Conservation (phyloP, 192 early-diverging fungal species). For the Jimgerdemannia lactiflua region DNA sequence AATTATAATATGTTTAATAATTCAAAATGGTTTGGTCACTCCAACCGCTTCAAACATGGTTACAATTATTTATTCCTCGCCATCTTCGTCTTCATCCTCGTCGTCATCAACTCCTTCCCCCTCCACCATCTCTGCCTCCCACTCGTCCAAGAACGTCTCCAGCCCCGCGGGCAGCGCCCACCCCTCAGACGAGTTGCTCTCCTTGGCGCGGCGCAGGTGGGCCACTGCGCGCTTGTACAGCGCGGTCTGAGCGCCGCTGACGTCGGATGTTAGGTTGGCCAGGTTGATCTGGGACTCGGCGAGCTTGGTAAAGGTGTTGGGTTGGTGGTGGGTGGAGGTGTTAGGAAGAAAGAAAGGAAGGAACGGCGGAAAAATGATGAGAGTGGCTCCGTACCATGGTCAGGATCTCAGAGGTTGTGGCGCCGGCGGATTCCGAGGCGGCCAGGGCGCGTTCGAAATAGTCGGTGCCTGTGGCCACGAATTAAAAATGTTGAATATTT, state of each 20-base stretch:
- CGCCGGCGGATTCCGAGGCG: not conserved
- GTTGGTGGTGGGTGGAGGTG: not conserved
- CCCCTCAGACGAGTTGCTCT: not conserved
- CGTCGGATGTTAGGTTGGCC: slow-evolving; percentile 25
- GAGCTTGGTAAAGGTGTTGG: not conserved
- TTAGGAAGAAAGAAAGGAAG: not conserved
- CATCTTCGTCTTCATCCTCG: slow-evolving; percentile 38
- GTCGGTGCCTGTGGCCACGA: not conserved
- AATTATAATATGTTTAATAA: too few species aligned
- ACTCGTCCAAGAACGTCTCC: slow-evolving; percentile 29
- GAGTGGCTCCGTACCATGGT: not conserved
- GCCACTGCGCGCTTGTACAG: slow-evolving; percentile 21
- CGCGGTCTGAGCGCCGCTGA: slow-evolving; percentile 13
- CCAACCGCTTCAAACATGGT: too few species aligned
- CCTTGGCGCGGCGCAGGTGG: slow-evolving; percentile 14
- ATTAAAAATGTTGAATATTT: not conserved
- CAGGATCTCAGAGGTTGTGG: not conserved
- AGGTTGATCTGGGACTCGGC: slow-evolving; percentile 27
- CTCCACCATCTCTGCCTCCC: slow-evolving; percentile 7
- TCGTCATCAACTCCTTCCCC: slow-evolving; percentile 28
- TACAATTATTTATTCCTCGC: slow-evolving; percentile 14
- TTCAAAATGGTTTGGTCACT: not conserved
- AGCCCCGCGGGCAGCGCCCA: slow-evolving; percentile 30
- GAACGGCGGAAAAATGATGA: not conserved
- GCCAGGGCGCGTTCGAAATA: not conserved